Evolutionary conservation across 148 eudicot genomes (phyloP), one percentile per base, ranked within the genome.

Genomic region (Spergularia marina): DNA sequence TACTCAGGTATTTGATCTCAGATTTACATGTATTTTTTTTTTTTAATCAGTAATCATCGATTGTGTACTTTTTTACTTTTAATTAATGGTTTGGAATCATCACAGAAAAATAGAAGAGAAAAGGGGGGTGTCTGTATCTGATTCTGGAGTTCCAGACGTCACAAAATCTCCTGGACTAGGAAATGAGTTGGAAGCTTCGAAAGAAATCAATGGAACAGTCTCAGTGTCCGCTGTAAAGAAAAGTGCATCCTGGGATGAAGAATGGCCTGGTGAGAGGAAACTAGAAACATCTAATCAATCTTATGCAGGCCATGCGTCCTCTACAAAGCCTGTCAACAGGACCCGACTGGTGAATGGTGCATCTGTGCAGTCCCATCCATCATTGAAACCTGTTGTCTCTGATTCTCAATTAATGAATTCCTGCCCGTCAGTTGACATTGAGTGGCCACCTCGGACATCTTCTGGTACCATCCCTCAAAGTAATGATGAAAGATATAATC

Each of bases 41-140:
- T 63, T 30, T 66, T 23, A 30, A 20, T 14, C 0, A 57, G 47
- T 41, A 75, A 55, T 52, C 61, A 6, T 15, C 47, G 63, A 71
- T 53, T 21, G 58, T 30, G n/a, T 30, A 20, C 17, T 70, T 6
- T 34, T 3, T 5, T 12, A 53, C 49, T 53, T 69, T 65, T 61
- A 20, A 72, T 65, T 44, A 59, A 44, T 56, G 65, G 17, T 16
- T 77, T 67, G 58, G 25, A 52, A 53, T 65, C n/a, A 68, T 60
- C 55, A 30, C 86, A 95, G 98, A 85, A 92, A 84, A 78, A 86
- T 95, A 75, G 98, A 95, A 83, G 96, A 92, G 78, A 92, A 90
- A 73, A 83, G 97, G 81, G 98, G 98, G 73, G 97, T 92, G 44
- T 81, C 91, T 36, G 83, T 95, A 81, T 77, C 92, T 7, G 91